Evolutionary conservation across 345 rosid species (phyloP).

Genomic region (Pugionium cornutum): DNA sequence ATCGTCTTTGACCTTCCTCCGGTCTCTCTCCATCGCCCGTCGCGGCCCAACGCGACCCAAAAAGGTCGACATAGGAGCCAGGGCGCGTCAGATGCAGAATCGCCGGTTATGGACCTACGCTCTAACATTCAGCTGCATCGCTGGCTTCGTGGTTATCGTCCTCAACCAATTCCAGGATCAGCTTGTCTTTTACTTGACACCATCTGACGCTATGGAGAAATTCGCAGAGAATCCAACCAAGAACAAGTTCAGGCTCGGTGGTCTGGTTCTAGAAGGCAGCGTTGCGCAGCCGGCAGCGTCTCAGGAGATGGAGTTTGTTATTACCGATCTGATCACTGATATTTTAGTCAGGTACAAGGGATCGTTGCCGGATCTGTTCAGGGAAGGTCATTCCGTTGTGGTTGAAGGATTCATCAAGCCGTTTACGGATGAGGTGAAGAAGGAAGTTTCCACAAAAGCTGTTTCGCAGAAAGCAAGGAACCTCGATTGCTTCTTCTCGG

Average conservation of each 20-base stretch:
- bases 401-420: conserved; percentile 94
- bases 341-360: conserved; percentile 79
- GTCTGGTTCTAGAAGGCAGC: conserved; percentile 93
- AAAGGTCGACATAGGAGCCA: conserved; percentile 71
- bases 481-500: conserved; percentile 67
- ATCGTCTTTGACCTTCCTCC: conserved; percentile 37
- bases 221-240: conserved; percentile 64
- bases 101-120: conserved; percentile 95
- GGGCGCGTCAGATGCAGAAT: conserved; percentile 87
- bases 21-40: conserved; percentile 63
- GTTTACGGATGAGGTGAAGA: conserved; percentile 56
- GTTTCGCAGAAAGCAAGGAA: conserved; percentile 73
- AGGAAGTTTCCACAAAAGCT: conserved; percentile 48
- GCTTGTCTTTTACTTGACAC: conserved; percentile 82
- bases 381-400: conserved; percentile 95
- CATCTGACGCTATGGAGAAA: conserved; percentile 81
- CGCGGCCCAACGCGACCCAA: conserved; percentile 63
- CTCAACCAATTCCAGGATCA: conserved; percentile 88
- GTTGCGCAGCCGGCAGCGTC: conserved; percentile 71
- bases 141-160: conserved; percentile 83
- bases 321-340: conserved; percentile 85
- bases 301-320: conserved; percentile 79
- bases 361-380: conserved; percentile 80
- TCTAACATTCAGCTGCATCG: conserved; percentile 79
- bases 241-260: conserved; percentile 77